Evolutionary conservation across 2,329 filamentous ascomycete genomes (phyloP).

Genomic region (Thermothelomyces thermophilus): DNA sequence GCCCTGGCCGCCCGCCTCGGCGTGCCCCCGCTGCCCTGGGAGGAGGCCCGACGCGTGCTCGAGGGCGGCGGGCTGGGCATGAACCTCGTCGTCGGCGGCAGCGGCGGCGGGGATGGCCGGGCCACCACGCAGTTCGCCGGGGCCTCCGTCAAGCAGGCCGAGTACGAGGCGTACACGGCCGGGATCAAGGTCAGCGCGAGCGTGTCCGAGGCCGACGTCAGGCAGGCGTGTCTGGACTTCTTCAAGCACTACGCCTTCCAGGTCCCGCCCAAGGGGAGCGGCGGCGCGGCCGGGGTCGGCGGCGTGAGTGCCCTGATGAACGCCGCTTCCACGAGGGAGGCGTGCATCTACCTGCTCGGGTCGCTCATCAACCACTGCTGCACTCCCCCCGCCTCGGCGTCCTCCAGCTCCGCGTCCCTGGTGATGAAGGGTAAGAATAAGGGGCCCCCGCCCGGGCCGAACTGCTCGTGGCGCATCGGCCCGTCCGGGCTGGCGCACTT

Average conservation of each 20-base stretch:
- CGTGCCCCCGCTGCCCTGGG: not conserved
- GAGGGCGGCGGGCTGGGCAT: slow-evolving; percentile 18
- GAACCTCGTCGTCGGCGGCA: slow-evolving; percentile 11
- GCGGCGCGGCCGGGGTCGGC: not conserved
- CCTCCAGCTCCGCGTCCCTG: not conserved
- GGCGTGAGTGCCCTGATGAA: not conserved
- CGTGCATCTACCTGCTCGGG: slow-evolving; percentile 23
- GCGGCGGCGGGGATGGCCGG: not conserved
- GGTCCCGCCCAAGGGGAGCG: not conserved
- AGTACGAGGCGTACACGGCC: slow-evolving; percentile 17
- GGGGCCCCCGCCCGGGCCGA: slow-evolving; percentile 16
- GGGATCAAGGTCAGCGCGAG: not conserved
- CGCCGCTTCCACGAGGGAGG: slow-evolving; percentile 5
- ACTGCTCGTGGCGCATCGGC: slow-evolving; percentile 26
- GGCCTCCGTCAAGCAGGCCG: slow-evolving; percentile 6
- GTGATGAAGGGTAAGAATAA: not conserved
- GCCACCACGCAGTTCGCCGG: slow-evolving; percentile 16
- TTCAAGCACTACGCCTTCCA: slow-evolving; percentile 23
- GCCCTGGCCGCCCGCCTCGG: slow-evolving; percentile 10
- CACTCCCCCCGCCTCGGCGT: slow-evolving; percentile 10
- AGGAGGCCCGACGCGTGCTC: not conserved
- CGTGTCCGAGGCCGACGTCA: slow-evolving; percentile 7
- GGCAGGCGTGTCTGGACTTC: slow-evolving; percentile 19
- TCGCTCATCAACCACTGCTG: slow-evolving; percentile 26
- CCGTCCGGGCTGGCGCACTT: slow-evolving; percentile 18